Evolutionary conservation across 2,329 filamentous ascomycete species (phyloP).

Genomic region (Ascochyta rabiei): DNA sequence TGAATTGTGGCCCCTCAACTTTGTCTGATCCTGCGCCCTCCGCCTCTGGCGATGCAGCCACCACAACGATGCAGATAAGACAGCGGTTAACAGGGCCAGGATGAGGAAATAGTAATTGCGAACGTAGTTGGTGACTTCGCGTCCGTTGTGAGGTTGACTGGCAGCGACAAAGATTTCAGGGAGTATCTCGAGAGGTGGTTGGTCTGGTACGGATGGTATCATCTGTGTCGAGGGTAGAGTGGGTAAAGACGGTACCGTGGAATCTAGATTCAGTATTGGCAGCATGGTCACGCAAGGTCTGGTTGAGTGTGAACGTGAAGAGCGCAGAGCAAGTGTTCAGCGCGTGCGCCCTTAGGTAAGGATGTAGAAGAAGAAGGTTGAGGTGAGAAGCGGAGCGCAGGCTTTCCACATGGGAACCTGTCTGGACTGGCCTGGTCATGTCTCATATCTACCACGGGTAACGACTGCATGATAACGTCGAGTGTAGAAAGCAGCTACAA

Average conservation of each 20-base stretch:
- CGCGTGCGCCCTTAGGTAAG: neutral
- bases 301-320: neutral
- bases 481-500: conserved; percentile 1
- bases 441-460: neutral
- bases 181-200: neutral
- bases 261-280: neutral
- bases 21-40: conserved; percentile 38
- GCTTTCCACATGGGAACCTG: neutral
- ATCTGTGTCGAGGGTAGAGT: neutral
- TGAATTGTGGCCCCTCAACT: conserved; percentile 40
- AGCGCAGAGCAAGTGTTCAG: neutral
- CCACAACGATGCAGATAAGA: conserved; percentile 51
- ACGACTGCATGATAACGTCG: neutral
- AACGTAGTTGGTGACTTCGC: conserved; percentile 24
- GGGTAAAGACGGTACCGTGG: neutral
- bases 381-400: neutral
- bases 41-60: conserved; percentile 54
- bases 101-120: conserved; percentile 63
- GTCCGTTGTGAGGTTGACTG: conserved; percentile 1
- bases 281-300: conserved; percentile 5
- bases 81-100: conserved; percentile 58
- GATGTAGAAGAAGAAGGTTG: neutral
- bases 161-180: conserved; percentile 17
- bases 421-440: neutral
- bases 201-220: neutral